phyloP scores from a whole-genome alignment of 257 asterid genomes.

The Salvia hispanica region DNA sequence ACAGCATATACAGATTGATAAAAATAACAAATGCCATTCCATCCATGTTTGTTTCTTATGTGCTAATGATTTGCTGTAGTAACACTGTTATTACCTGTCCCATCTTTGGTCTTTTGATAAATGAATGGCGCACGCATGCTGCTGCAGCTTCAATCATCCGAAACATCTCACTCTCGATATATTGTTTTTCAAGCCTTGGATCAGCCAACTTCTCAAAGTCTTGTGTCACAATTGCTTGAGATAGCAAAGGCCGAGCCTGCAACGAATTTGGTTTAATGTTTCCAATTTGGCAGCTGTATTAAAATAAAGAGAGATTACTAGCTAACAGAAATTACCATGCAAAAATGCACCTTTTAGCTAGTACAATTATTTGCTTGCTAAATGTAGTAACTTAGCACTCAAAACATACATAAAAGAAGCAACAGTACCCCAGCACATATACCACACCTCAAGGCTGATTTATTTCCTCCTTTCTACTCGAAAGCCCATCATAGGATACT shows the following conservation, averaged over 20 bases:
- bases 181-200: constrained; percentile 43
- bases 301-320: no score
- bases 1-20: constrained; percentile 14
- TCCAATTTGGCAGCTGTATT: no score
- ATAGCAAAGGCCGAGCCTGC: constrained; percentile 57
- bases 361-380: no score
- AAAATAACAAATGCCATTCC: not conserved
- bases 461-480: no score
- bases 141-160: constrained; percentile 61
- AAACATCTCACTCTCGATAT: constrained; percentile 44
- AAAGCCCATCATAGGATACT: no score
- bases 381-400: no score
- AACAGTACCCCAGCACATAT: no score
- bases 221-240: constrained; percentile 42
- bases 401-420: no score
- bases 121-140: constrained; percentile 55
- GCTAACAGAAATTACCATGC: no score
- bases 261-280: not conserved
- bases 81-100: constrained; percentile 42
- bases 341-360: no score
- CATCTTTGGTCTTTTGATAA: constrained; percentile 57
- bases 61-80: not conserved
- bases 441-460: no score
- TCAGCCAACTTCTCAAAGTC: constrained; percentile 46
- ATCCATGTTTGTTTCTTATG: not conserved